phyloP scores from a whole-genome alignment of 495 filamentous ascomycete species.

The Darksidea phi region DNA sequence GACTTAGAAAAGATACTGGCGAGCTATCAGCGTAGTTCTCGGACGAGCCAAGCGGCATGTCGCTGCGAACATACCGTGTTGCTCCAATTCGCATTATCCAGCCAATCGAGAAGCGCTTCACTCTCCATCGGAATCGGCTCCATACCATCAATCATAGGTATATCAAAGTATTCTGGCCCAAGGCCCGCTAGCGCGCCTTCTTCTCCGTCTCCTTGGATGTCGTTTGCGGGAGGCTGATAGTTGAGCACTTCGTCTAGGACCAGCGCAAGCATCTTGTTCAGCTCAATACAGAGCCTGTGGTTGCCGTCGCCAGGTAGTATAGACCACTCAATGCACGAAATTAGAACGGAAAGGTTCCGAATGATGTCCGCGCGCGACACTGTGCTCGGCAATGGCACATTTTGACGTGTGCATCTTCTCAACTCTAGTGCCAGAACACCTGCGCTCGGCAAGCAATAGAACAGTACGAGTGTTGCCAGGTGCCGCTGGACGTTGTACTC shows the following conservation, averaged over 20 bases:
- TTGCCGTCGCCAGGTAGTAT: conserved; percentile 31
- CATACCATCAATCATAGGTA: conserved; percentile 31
- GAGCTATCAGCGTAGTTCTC: too few species aligned
- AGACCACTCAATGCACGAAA: conserved; percentile 29
- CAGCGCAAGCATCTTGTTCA: conserved; percentile 32
- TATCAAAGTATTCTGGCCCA: conserved; percentile 24
- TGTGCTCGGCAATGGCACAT: conserved; percentile 23
- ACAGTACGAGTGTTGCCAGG: conserved; percentile 26
- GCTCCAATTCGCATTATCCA: conserved; percentile 36
- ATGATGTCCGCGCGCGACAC: conserved; percentile 30
- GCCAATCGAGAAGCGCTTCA: conserved; percentile 32
- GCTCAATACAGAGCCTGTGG: conserved; percentile 30
- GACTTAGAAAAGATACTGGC: too few species aligned
- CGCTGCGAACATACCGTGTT: conserved; percentile 27
- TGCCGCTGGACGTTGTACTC: conserved; percentile 22
- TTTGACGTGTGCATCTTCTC: conserved; percentile 28
- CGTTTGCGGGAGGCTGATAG: conserved; percentile 17
- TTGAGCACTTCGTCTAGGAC: conserved; percentile 33
- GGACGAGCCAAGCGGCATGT: too few species aligned
- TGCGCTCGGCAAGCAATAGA: conserved; percentile 29
- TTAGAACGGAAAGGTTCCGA: conserved; percentile 30
- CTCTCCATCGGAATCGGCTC: conserved; percentile 33
- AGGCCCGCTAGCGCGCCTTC: neutral
- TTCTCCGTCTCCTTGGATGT: conserved; percentile 6
- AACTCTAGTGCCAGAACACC: conserved; percentile 32